These are phyloP conservation scores for Fusarium beomiforme DNA, from an alignment of 2,329 filamentous ascomycete species.

Conservation along the genomic window DNA sequence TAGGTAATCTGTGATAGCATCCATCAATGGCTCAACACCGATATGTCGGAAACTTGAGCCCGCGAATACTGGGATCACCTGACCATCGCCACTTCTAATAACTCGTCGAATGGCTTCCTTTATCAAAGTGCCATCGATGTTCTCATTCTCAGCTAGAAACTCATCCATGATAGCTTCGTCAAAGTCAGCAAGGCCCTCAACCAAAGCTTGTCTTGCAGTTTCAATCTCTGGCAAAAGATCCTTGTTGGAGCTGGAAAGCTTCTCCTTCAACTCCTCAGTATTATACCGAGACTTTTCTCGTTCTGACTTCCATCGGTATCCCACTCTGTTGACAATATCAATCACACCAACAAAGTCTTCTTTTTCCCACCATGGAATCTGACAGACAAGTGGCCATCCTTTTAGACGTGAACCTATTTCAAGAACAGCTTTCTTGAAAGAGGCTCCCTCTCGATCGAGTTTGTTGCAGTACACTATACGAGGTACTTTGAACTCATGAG, in stretches of 20 bases:
- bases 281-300: slow-evolving; percentile 51
- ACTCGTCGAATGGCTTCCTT: slow-evolving; percentile 78
- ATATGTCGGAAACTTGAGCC: slow-evolving; percentile 95
- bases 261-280: slow-evolving; percentile 45
- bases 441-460: slow-evolving; percentile 79
- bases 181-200: slow-evolving; percentile 87
- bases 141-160: slow-evolving; percentile 81
- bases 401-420: slow-evolving; percentile 84
- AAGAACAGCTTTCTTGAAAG: slow-evolving; percentile 83
- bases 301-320: slow-evolving; percentile 73
- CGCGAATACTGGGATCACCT: slow-evolving; percentile 86
- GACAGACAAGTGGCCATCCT: slow-evolving; percentile 90
- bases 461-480: slow-evolving; percentile 83
- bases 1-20: slow-evolving; percentile 87
- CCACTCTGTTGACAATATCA: slow-evolving; percentile 81
- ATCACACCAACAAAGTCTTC: slow-evolving; percentile 85
- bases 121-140: slow-evolving; percentile 75
- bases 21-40: slow-evolving; percentile 89
- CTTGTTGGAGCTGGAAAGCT: slow-evolving; percentile 58
- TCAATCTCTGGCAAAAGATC: slow-evolving; percentile 74
- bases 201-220: slow-evolving; percentile 77
- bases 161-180: slow-evolving; percentile 87
- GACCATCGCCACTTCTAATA: slow-evolving; percentile 73
- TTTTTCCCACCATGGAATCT: slow-evolving; percentile 93
- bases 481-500: slow-evolving; percentile 85